Conservation (phyloP, 1,284 basidiomycete species). For the Ganoderma sp. region DNA sequence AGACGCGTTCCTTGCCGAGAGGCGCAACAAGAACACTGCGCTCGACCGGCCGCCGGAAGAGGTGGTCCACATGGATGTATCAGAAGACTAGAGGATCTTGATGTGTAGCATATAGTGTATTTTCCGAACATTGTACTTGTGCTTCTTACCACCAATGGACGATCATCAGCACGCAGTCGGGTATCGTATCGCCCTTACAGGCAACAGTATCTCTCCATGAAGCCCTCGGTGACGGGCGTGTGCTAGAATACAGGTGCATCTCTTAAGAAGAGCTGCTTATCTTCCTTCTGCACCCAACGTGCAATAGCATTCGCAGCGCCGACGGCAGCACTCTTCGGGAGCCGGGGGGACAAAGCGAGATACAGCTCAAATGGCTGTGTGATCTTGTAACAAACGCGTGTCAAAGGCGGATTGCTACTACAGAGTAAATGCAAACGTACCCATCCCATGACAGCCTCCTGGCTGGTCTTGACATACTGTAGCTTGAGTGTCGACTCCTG, state of each 20-base stretch:
- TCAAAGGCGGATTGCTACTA: slow-evolving; percentile 6
- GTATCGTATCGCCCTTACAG: not conserved
- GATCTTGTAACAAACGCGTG: slow-evolving; percentile 57
- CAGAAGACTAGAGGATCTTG: slow-evolving; percentile 22
- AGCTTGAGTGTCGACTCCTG: slow-evolving; percentile 79
- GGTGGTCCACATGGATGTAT: slow-evolving; percentile 45
- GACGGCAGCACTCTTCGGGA: slow-evolving; percentile 87
- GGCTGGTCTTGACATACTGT: slow-evolving; percentile 82
- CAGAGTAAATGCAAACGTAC: slow-evolving; percentile 49
- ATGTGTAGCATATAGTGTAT: slow-evolving; percentile 33
- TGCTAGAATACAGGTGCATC: slow-evolving; percentile 85
- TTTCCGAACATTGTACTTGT: slow-evolving; percentile 13
- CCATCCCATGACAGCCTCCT: slow-evolving; percentile 91
- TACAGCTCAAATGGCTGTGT: slow-evolving; percentile 95
- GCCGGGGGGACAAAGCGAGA: slow-evolving; percentile 77
- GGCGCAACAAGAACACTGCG: slow-evolving; percentile 47
- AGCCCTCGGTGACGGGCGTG: no score
- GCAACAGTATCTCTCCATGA: not conserved
- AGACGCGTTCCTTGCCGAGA: slow-evolving; percentile 62
- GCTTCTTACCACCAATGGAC: slow-evolving; percentile 9
- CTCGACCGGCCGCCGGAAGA: slow-evolving; percentile 40
- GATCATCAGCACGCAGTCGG: not conserved
- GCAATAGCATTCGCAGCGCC: slow-evolving; percentile 88
- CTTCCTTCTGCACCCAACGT: slow-evolving; percentile 90
- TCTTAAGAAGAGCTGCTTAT: slow-evolving; percentile 79